These are phyloP conservation scores for Artemisia tridentata DNA, from an alignment of 129 eudicot genomes.

Conservation along the genomic window DNA sequence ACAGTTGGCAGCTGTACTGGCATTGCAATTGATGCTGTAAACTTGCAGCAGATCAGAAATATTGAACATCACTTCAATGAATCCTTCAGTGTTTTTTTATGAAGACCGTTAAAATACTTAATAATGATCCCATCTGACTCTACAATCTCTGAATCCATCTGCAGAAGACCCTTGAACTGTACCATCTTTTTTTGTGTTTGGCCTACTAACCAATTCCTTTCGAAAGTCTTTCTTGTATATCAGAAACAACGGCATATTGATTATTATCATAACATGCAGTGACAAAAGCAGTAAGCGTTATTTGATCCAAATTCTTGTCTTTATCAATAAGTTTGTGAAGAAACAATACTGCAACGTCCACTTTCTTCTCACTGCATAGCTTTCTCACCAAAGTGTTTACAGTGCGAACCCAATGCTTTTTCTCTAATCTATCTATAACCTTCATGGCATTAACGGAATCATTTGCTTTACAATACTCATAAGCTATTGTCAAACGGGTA, in stretches of 20 bases:
- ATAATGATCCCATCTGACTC: constrained; percentile 2
- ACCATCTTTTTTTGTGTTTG: constrained; percentile 9
- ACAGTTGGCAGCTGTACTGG: background rate
- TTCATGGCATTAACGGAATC: constrained; percentile 47
- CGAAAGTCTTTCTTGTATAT: constrained; percentile 55
- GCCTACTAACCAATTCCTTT: constrained; percentile 47
- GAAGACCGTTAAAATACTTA: background rate
- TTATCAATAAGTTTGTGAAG: constrained; percentile 57
- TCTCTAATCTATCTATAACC: constrained; percentile 68
- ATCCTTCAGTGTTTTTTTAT: background rate
- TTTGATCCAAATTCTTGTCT: constrained; percentile 53
- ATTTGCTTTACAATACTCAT: constrained; percentile 71
- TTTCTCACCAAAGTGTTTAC: constrained; percentile 65
- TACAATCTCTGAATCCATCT: constrained; percentile 13
- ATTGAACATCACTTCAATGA: constrained; percentile 1
- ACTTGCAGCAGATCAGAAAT: constrained; percentile 8
- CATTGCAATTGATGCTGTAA: constrained; percentile 8
- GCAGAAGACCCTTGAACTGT: background rate
- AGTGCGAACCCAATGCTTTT: constrained; percentile 74
- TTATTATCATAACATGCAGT: constrained; percentile 74
- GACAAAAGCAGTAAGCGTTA: constrained; percentile 72
- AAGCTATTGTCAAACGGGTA: constrained; percentile 77
- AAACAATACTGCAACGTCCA: constrained; percentile 61
- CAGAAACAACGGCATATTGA: constrained; percentile 70
- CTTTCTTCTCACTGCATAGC: constrained; percentile 83